phyloP scores from a whole-genome alignment of 164 flowering plant genomes.

The Malania oleifera region DNA sequence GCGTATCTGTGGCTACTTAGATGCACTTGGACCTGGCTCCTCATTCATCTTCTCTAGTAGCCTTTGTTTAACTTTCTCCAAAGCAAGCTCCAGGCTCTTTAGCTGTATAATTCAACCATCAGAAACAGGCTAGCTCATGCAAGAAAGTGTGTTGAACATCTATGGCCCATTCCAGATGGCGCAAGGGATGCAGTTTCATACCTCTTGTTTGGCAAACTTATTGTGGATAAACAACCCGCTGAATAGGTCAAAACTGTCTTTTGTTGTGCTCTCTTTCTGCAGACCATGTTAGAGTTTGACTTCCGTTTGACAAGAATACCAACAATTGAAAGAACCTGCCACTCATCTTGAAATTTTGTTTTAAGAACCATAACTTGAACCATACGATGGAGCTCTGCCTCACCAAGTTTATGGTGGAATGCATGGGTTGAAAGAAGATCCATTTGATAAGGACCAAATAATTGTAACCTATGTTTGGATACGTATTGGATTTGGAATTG shows the following conservation, averaged over 20 bases:
- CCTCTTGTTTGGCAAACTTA: slow-evolving; percentile 61
- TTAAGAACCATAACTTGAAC: too few species aligned
- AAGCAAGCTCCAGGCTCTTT: slow-evolving; percentile 42
- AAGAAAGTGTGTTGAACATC: background rate
- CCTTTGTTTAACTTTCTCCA: slow-evolving; percentile 41
- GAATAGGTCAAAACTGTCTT: slow-evolving; percentile 57
- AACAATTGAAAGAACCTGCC: too few species aligned
- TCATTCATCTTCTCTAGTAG: slow-evolving; percentile 24
- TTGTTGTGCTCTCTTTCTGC: slow-evolving; percentile 53
- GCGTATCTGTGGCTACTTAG: too few species aligned
- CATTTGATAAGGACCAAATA: too few species aligned
- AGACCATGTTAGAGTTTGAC: background rate
- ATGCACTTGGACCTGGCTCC: background rate
- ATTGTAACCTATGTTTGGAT: too few species aligned
- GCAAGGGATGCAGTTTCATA: slow-evolving; percentile 8
- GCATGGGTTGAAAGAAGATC: too few species aligned
- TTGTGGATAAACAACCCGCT: slow-evolving; percentile 57
- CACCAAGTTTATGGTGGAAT: too few species aligned
- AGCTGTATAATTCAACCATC: slow-evolving; percentile 35
- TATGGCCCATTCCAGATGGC: background rate
- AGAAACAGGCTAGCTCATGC: background rate
- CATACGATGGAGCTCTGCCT: too few species aligned
- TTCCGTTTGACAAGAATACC: too few species aligned
- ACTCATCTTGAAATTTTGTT: too few species aligned
- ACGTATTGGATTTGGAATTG: too few species aligned